phyloP scores from a whole-genome alignment of 495 filamentous ascomycete genomes.

The Aspergillus biplanus region DNA sequence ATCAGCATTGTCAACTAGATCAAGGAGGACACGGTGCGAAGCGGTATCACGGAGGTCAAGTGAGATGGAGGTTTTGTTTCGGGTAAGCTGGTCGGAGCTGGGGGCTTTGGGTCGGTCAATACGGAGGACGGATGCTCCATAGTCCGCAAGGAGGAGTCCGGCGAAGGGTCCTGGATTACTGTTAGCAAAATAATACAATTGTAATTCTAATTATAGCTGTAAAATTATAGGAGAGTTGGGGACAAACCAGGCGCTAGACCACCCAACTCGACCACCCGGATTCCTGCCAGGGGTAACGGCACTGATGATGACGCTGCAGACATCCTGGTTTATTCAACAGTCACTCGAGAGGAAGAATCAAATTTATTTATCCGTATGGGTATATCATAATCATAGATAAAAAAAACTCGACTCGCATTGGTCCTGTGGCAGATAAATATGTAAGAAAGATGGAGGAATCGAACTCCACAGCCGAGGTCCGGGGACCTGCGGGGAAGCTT shows the following conservation, averaged over 20 bases:
- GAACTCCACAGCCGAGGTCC: conserved; percentile 42
- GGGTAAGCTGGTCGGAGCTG: conserved; percentile 67
- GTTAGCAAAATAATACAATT: neutral
- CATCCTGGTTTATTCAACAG: conserved; percentile 14
- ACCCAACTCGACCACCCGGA: conserved; percentile 87
- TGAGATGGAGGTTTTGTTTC: conserved; percentile 76
- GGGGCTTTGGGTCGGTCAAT: conserved; percentile 67
- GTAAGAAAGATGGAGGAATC: neutral
- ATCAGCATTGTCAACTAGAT: conserved; percentile 66
- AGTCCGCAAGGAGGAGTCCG: conserved; percentile 85
- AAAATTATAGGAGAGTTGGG: conserved; percentile 5
- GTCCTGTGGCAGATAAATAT: neutral
- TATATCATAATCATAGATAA: neutral
- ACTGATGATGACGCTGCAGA: conserved; percentile 3
- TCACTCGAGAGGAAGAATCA: neutral
- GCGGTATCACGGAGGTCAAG: conserved; percentile 72
- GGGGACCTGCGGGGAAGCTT: conserved; percentile 33
- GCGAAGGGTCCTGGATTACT: conserved; percentile 74
- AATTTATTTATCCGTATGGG: neutral
- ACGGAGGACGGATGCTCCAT: conserved; percentile 84
- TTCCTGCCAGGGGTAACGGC: conserved; percentile 63
- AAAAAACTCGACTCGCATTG: neutral
- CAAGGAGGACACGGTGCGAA: conserved; percentile 66
- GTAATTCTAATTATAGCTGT: conserved; percentile 6
- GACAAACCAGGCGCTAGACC: conserved; percentile 79